These are phyloP conservation scores for Allantophomopsis cytisporea DNA, from an alignment of 2,329 filamentous ascomycete species.

Conservation along the genomic window DNA sequence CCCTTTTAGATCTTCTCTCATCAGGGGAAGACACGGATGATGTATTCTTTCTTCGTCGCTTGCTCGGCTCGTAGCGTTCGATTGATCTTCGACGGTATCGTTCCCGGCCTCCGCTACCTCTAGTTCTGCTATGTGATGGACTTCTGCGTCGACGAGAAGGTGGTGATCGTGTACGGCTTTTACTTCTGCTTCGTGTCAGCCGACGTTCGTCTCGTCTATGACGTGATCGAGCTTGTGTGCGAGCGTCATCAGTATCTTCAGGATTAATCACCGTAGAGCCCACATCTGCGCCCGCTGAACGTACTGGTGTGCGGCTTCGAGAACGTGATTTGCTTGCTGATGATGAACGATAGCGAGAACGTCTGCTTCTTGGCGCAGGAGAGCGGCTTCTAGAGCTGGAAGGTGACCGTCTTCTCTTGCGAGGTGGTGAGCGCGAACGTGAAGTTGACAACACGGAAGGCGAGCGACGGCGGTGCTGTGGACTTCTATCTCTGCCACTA, in stretches of 20 bases:
- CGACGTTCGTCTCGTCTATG: conserved; percentile 15
- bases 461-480: conserved; percentile 7
- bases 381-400: conserved; percentile 15
- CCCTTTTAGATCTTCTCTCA: conserved; percentile 34
- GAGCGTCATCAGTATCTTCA: conserved; percentile 7
- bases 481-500: conserved; percentile 13
- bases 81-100: conserved; percentile 18
- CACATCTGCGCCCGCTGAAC: conserved; percentile 10
- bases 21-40: conserved; percentile 33
- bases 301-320: conserved; percentile 4
- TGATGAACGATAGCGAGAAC: conserved; percentile 10
- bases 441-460: conserved; percentile 4
- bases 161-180: conserved; percentile 16
- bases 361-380: conserved; percentile 13
- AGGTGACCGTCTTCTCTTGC: conserved; percentile 17
- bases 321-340: conserved; percentile 16
- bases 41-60: conserved; percentile 31
- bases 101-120: conserved; percentile 10
- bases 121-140: conserved; percentile 12
- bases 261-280: too few relatives aligned
- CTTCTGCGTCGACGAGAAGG: conserved; percentile 14
- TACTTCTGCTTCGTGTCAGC: conserved; percentile 18
- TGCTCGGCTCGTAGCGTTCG: conserved; percentile 19
- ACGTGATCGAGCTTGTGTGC: conserved; percentile 8
- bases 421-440: conserved; percentile 1